Conservation (phyloP, 768 basidiomycete species). For the Paxillus rubicundulus region DNA sequence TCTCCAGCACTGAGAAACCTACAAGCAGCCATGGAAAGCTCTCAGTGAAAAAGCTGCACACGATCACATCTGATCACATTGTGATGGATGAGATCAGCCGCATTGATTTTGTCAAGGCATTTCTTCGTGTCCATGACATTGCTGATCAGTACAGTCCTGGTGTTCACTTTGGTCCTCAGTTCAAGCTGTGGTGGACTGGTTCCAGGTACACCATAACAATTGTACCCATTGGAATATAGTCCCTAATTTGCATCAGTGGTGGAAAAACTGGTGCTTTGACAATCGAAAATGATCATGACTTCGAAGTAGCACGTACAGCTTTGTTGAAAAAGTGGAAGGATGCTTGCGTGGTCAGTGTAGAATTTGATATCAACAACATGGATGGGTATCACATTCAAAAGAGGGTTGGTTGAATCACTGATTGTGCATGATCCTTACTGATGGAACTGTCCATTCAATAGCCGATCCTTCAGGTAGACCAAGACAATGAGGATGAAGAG, state of each 20-base stretch:
- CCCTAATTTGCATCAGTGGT: background rate
- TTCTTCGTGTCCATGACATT: slow-evolving; percentile 11
- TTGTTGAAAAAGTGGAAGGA: slow-evolving; percentile 11
- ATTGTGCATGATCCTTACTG: background rate
- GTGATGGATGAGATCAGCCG: background rate
- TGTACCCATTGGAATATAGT: background rate
- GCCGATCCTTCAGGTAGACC: too few species aligned
- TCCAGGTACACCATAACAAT: slow-evolving; percentile 13
- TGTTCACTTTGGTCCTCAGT: slow-evolving; percentile 18
- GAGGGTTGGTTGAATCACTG: background rate
- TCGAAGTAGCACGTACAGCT: background rate
- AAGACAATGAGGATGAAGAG: background rate
- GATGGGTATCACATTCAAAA: slow-evolving; percentile 19
- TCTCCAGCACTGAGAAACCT: background rate
- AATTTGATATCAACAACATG: slow-evolving; percentile 25
- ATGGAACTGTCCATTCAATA: background rate
- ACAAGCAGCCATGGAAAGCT: background rate
- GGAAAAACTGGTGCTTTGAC: slow-evolving; percentile 6
- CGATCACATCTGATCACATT: background rate
- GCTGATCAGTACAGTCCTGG: slow-evolving; percentile 16
- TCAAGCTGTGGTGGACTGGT: slow-evolving; percentile 23
- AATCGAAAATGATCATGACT: slow-evolving; percentile 9
- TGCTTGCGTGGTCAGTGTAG: slow-evolving; percentile 9
- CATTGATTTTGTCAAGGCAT: slow-evolving; percentile 9
- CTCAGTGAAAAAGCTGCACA: background rate